Base-by-base conservation (phyloP, 1,139 yeast genomes). In the Taphrina communis region DNA sequence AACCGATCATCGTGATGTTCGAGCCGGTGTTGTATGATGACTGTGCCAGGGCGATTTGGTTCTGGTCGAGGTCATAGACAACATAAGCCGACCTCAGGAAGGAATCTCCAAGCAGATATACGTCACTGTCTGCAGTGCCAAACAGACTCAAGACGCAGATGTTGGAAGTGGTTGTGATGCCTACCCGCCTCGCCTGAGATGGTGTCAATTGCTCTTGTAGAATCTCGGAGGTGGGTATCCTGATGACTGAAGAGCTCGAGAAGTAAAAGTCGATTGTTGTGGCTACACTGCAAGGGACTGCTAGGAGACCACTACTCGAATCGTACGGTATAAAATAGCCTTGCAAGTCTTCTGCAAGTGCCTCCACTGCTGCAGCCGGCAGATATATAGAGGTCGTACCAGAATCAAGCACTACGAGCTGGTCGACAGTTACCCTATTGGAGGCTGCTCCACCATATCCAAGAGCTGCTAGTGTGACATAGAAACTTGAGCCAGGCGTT, bases 81-180 rank as follows among this genome's bases (percentile, higher is more conserved):
- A 87, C 85, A 76, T 91, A 91, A 8, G 90, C 92, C 66, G 85
- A 82, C 71, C 90, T 83, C 74, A 92, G 79, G 78, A 90, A 86
- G 42, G 87, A 84, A 77, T 90, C 96, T 59, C 97, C 97, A 14
- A 90, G 76, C 17, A 85, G 80, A 41, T 61, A 55, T 25, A 63
- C 68, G 12, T 65, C 72, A 41, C 67, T 50, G 41, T 65, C 71
- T 21, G 52, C 38, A 44, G 63, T 63, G 50, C 68, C 63, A 39
- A 68, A 46, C 35, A 71, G 48, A 19, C 69, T 51, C 38, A 71
- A 25, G 11, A 67, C 62, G 39, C 73, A 71, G 36, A 65, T 70
- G 12, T 61, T 57, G 21, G 60, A 58, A 12, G 59, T 65, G 38
- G 71, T 71, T 17, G 63, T 48, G 51, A 66, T 68, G 5, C 69